Evolutionary conservation across 2,329 filamentous ascomycete species (phyloP).

Genomic region (Pseudopithomyces maydicus): DNA sequence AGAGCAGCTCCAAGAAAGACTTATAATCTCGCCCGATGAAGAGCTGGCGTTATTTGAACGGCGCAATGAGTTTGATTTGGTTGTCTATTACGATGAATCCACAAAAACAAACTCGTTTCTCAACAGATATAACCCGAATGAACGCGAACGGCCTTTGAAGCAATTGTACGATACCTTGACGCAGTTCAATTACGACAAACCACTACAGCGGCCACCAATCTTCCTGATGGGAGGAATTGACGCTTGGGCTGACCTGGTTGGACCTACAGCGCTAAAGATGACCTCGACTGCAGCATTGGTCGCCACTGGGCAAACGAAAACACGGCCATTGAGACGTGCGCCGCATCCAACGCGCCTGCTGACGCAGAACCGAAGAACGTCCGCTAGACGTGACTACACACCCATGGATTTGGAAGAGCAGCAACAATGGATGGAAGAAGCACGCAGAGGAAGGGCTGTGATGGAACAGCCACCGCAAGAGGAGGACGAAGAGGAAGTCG

Average conservation of each 20-base stretch:
- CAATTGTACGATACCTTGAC: conserved; percentile 79
- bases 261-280: conserved; percentile 65
- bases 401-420: conserved; percentile 83
- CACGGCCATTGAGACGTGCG: conserved; percentile 58
- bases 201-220: conserved; percentile 73
- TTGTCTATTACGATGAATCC: conserved; percentile 86
- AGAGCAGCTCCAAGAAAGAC: conserved; percentile 68
- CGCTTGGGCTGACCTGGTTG: conserved; percentile 85
- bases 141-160: conserved; percentile 61
- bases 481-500: conserved; percentile 37
- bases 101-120: conserved; percentile 65
- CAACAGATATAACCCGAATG: conserved; percentile 50
- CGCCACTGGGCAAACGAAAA: conserved; percentile 50
- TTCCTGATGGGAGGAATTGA: conserved; percentile 82
- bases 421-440: conserved; percentile 76
- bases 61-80: conserved; percentile 76
- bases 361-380: conserved; percentile 57
- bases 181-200: conserved; percentile 81
- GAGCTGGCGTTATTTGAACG: conserved; percentile 78
- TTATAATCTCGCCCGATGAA: conserved; percentile 72
- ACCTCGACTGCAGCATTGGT: conserved; percentile 60
- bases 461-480: conserved; percentile 40
- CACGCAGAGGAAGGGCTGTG: conserved; percentile 68
- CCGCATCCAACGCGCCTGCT: conserved; percentile 58
- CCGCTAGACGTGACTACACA: conserved; percentile 61